Percentiles rank a stretch among this genome's conserved stretches.
Evolutionary conservation across 73 alveolate species (phyloP).

Genomic region (Effrenium voratum): DNA sequence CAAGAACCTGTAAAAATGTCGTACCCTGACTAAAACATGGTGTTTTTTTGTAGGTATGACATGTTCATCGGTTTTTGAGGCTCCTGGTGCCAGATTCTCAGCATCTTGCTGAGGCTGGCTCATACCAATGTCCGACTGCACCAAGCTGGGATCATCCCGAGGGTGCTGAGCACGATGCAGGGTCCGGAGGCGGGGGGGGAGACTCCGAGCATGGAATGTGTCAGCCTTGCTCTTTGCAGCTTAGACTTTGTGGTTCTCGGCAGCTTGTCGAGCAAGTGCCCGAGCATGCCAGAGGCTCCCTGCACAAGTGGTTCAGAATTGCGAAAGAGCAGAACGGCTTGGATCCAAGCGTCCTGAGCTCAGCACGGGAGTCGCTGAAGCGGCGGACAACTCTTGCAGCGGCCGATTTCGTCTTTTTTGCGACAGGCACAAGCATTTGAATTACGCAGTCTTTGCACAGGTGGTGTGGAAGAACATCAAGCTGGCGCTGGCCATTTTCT

Average conservation of each 20-base stretch:
- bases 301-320: conserved; percentile 88
- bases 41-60: too few species aligned
- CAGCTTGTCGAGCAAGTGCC: neutral
- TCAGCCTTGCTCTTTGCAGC: neutral
- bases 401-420: neutral
- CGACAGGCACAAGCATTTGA: neutral
- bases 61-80: too few species aligned
- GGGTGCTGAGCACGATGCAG: conserved; percentile 93
- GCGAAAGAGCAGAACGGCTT: conserved; percentile 84
- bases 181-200: conserved; percentile 52
- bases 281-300: conserved; percentile 50
- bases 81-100: too few species aligned
- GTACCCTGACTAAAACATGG: too few species aligned
- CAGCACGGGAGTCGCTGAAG: neutral
- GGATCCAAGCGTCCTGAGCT: conserved; percentile 32
- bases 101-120: conserved; percentile 34
- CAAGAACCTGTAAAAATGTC: too few species aligned
- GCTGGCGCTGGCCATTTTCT: conserved; percentile 60
- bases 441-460: neutral
- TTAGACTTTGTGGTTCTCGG: neutral
- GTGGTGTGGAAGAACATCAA: conserved; percentile 84
- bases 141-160: conserved; percentile 79
- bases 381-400: neutral
- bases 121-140: conserved; percentile 88
- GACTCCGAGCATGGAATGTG: neutral